Evolutionary conservation across 305 asterid species (phyloP), one percentile per base, ranked within the genome.

Genomic region (Stenogyne calaminthoides): DNA sequence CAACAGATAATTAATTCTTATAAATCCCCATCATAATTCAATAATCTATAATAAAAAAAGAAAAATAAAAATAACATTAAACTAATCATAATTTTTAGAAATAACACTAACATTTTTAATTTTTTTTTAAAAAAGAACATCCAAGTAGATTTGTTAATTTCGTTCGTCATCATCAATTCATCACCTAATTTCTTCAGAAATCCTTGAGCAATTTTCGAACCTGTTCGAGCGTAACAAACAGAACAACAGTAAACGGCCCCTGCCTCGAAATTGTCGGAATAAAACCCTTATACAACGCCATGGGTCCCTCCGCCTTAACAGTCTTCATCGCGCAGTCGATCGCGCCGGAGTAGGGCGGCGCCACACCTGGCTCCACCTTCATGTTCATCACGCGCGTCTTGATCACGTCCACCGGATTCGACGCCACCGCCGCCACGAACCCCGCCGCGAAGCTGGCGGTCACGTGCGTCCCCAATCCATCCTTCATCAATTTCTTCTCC

Each of bases 371-470:
- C 84, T 85, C 98, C 25, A 93, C 97, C 80, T 84, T 91, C 98
- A 93, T 93, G 76, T 87, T 93, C 98, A 93, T 93, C 83, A 91
- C 97, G 27, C 98, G 79, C 22, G 98, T 93, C 76, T 93, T 93
- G 46, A 93, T 88, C 76, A 93, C 98, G 59, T 93, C 97, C 52
- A 93, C 96, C 20, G 98, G 98, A 49, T 93, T 93, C 15, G 98
- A 88, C 2, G 79, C 96, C 76, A 93, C 91, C 6, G 98, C 83
- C 4, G 97, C 98, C 80, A 93, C 96, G 37, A 93, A 89, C 15
- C 98, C 98, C 0, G 98, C 98, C 1, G 96, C 95, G 78, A 93
- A 91, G 80, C 98, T 93, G 40, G 98, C 94, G 8, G 92, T 82
- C 12, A 89, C 96, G 78, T 93, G 98, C 6, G 96, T 89, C 59